Evolutionary conservation across 2,329 filamentous ascomycete species (phyloP), one percentile per base, ranked within the genome.

Genomic region (Botrytis sinoallii): DNA sequence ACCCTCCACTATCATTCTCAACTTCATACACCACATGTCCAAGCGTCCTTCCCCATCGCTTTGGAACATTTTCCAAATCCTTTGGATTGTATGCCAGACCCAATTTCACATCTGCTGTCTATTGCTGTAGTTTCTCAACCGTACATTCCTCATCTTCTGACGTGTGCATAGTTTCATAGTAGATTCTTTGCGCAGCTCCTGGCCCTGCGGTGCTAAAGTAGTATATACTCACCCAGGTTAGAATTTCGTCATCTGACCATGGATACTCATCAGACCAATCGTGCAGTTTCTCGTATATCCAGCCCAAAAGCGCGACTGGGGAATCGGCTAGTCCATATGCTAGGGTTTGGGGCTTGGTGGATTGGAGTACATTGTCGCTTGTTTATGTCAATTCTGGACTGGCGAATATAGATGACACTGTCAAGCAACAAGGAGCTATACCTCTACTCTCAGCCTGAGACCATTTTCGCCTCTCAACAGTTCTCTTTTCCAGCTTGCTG

Each of bases 201-300:
- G 48, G 48, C 7, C 48, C 48, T 0, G 48, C 25, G 0, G 48
- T n/a, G 25, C 48, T 55, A 44, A 94, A 94, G 79, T 87, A 89
- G 80, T 95, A 95, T 57, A 95, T 87, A 68, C 86, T 88, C 0
- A 94, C 48, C 48, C 82, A 95, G 0, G 90, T 93, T 40, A 93
- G 82, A 14, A 95, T 86, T 82, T 95, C 92, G 72, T 94, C 91
- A 75, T 93, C 90, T 0, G 88, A 91, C 92, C 92, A 95, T 0
- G 87, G 83, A 79, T 94, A 94, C 1, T 77, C 78, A 78, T 95
- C 92, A 0, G 90, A 90, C 93, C 92, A 95, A 77, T 92, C 90
- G 77, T 91, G 88, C 55, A 95, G 83, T 80, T 95, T 95, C 82
- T 95, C 93, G 77, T 92, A 92, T 48, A 95, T 90, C 93, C 93